Conservation (phyloP, 2,329 filamentous ascomycete species). For the Paradendryphiella salina region DNA sequence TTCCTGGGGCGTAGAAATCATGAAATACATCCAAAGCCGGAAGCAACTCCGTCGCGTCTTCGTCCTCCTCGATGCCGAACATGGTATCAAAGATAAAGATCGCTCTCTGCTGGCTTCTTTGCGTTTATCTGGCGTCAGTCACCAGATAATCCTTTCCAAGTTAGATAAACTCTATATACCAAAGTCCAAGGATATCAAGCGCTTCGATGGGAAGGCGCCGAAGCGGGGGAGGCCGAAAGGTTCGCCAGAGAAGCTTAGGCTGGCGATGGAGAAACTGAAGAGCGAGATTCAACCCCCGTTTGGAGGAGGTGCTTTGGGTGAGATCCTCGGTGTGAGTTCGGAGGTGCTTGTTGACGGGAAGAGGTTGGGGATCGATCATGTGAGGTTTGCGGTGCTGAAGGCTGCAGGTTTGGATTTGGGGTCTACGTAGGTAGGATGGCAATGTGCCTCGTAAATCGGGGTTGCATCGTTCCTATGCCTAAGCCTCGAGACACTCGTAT, state of each 20-base stretch:
- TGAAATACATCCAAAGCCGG: slow-evolving; percentile 67
- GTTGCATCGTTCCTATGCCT: too few relatives aligned
- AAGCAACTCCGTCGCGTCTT: slow-evolving; percentile 67
- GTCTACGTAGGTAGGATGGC: not conserved
- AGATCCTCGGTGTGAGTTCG: slow-evolving; percentile 63
- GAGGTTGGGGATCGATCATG: slow-evolving; percentile 62
- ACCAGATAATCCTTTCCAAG: slow-evolving; percentile 70
- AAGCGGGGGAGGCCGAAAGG: slow-evolving; percentile 25
- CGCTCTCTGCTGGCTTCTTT: slow-evolving; percentile 60
- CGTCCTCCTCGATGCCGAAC: slow-evolving; percentile 64
- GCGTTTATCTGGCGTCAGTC: slow-evolving; percentile 59
- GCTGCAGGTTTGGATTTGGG: slow-evolving; percentile 49
- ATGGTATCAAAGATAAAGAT: slow-evolving; percentile 67
- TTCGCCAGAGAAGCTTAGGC: slow-evolving; percentile 52
- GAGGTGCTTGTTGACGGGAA: slow-evolving; percentile 54
- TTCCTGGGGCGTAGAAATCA: slow-evolving; percentile 68
- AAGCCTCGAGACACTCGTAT: too few relatives aligned
- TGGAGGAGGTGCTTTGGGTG: slow-evolving; percentile 53
- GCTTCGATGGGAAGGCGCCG: slow-evolving; percentile 17
- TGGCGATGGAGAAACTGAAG: slow-evolving; percentile 44
- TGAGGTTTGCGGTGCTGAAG: slow-evolving; percentile 66
- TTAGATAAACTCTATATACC: slow-evolving; percentile 54
- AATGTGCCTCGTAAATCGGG: too few relatives aligned
- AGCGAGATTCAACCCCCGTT: slow-evolving; percentile 41
- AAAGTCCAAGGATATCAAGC: slow-evolving; percentile 19